Base-by-base conservation (phyloP, 2,329 filamentous ascomycete species). In the Talaromyces sp. region DNA sequence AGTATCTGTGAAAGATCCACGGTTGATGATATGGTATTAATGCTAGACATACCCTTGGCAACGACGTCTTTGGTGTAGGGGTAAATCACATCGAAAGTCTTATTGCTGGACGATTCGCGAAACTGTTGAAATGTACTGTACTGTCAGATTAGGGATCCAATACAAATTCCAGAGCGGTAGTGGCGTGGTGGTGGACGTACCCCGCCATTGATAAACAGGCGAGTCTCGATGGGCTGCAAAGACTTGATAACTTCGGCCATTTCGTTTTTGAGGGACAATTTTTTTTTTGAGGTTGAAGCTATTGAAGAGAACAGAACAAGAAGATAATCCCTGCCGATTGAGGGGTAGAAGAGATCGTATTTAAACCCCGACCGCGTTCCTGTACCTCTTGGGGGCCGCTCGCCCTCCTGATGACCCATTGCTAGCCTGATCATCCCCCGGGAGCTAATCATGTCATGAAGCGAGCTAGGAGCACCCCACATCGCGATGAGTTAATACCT, bases 171-270 rank as follows among this genome's bases (percentile, higher is more conserved):
- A 13, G n/a, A 27, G 29, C 6, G 14, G 5, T 33, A 16, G 16
- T 19, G 27, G 16, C 13, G 2, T 39, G 16, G 19, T 13, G 6
- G 1, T n/a, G 39, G 22, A 45, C 44, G 2, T 61, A 70, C 68
- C 59, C 70, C 58, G 49, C 63, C 64, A 40, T 70, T 68, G 45
- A 70, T 70, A 45, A 70, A 72, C 16, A 72, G 55, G 11, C 67
- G 60, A 45, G 66, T 69, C 51, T 70, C 69, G 16, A 70, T 67
- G 8, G 59, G 46, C 39, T 65, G 47, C 3, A 42, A 37, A 6
- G 10, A 17, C 24, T 47, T 24, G 11, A 47, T 37, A 17, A 29
- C 20, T 20, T 40, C 51, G 4, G 45, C 54, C 59, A 63, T 63
- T 10, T 30, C 60, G 35, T 3, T 22, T 22, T 4, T 13, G 10